Conservation (phyloP, 2,329 filamentous ascomycete species). For the Fusarium robinianum region DNA sequence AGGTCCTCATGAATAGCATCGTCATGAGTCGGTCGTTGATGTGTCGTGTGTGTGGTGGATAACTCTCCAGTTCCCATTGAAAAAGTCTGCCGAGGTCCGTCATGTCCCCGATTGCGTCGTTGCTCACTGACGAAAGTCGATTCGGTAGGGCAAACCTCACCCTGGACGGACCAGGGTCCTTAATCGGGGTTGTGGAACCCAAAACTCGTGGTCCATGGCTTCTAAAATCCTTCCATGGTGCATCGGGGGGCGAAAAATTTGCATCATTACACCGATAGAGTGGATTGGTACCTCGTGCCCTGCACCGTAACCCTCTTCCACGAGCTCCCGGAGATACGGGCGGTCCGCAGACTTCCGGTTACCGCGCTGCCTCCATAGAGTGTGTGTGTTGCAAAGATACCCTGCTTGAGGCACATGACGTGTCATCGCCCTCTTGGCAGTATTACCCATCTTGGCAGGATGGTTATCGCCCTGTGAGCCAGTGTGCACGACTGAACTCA, state of each 20-base stretch:
- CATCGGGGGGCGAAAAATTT: slow-evolving; percentile 34
- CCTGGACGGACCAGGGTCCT: slow-evolving; percentile 13
- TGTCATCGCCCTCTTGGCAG: slow-evolving; percentile 19
- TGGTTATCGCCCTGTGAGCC: slow-evolving; percentile 6
- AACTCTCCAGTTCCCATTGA: slow-evolving; percentile 2
- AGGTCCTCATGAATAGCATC: too few species aligned
- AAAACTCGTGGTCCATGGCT: slow-evolving; percentile 18
- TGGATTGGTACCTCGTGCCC: slow-evolving; percentile 24
- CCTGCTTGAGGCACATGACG: slow-evolving; percentile 36
- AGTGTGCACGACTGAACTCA: slow-evolving; percentile 21
- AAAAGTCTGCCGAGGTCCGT: slow-evolving; percentile 10
- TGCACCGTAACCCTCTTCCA: too few species aligned
- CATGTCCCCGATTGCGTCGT: too few species aligned
- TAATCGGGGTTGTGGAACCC: slow-evolving; percentile 29
- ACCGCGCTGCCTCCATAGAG: slow-evolving; percentile 31
- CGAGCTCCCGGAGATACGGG: slow-evolving; percentile 15
- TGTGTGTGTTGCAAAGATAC: slow-evolving; percentile 35
- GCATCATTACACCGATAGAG: slow-evolving; percentile 35
- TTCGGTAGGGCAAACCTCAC: slow-evolving; percentile 18
- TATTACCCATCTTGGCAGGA: slow-evolving; percentile 9
- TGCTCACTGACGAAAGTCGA: slow-evolving; percentile 16
- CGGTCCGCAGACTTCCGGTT: slow-evolving; percentile 19
- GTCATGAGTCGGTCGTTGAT: slow-evolving; percentile 19
- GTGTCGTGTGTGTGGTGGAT: slow-evolving; percentile 14
- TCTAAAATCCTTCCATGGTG: slow-evolving; percentile 36